phyloP scores from a whole-genome alignment of 1,139 yeast genomes.

The Pichia terricola region DNA sequence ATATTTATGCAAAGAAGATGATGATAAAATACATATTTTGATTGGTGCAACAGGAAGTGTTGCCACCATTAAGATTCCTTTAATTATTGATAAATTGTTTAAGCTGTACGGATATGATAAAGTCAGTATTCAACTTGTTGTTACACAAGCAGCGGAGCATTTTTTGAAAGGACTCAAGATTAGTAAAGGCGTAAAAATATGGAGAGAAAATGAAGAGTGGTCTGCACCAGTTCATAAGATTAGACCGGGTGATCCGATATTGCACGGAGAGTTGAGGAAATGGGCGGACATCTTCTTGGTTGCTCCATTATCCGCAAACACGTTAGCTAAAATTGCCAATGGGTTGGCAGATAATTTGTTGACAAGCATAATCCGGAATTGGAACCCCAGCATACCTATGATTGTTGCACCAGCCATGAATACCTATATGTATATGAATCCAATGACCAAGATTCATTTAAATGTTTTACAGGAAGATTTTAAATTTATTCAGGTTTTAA shows the following conservation, averaged over 20 bases:
- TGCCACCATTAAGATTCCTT: conserved; percentile 87
- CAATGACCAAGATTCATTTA: conserved; percentile 80
- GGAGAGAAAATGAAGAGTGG: conserved; percentile 97
- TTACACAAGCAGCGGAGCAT: conserved; percentile 76
- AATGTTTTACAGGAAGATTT: conserved; percentile 48
- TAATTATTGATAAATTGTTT: conserved; percentile 72
- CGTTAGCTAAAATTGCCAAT: conserved; percentile 80
- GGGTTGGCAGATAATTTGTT: conserved; percentile 86
- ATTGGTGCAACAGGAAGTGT: conserved; percentile 94
- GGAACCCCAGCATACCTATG: conserved; percentile 87
- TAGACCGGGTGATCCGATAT: conserved; percentile 46
- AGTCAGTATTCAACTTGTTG: conserved; percentile 75
- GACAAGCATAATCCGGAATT: conserved; percentile 76
- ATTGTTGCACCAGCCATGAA: conserved; percentile 96
- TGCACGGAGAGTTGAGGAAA: conserved; percentile 80
- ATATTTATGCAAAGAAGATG: conserved; percentile 61
- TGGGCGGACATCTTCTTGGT: conserved; percentile 94
- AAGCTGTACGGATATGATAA: conserved; percentile 63
- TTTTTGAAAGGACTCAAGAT: conserved; percentile 72
- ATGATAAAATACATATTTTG: conserved; percentile 73
- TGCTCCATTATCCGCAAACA: conserved; percentile 91
- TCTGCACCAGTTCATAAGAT: conserved; percentile 37
- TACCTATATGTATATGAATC: conserved; percentile 91
- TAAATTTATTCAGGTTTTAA: conserved; percentile 70
- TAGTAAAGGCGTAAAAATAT: conserved; percentile 74